These are phyloP conservation scores for Clonostachys rosea DNA, from an alignment of 2,329 filamentous ascomycete species.

Conservation along the genomic window DNA sequence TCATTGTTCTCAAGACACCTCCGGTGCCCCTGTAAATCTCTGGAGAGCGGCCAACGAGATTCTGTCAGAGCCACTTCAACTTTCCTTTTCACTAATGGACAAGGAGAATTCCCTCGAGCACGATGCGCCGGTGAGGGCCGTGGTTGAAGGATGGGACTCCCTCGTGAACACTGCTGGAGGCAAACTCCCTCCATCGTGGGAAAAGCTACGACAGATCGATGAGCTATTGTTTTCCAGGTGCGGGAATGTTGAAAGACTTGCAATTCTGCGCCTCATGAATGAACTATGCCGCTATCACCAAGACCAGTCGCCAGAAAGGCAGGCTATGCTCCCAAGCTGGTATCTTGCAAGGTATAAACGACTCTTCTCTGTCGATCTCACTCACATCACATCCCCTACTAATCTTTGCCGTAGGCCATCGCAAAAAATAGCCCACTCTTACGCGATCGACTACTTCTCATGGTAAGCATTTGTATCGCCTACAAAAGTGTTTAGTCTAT, in stretches of 20 bases:
- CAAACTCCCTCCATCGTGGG: background rate
- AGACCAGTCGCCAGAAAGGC: background rate
- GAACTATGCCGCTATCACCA: background rate
- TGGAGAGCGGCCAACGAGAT: background rate
- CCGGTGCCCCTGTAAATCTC: background rate
- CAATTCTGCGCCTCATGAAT: background rate
- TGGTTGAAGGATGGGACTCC: background rate
- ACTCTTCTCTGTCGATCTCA: no score
- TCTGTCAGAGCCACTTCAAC: background rate
- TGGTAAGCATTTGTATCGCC: background rate
- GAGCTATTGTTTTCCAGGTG: background rate
- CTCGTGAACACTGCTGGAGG: background rate
- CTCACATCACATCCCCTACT: no score
- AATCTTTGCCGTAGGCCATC: background rate
- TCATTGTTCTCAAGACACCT: background rate
- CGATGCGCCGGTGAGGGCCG: background rate
- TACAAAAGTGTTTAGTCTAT: background rate
- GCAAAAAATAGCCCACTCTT: background rate
- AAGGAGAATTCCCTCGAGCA: background rate
- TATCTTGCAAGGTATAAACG: background rate
- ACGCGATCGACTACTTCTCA: background rate
- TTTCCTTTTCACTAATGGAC: background rate
- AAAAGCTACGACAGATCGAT: background rate
- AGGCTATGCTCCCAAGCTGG: background rate
- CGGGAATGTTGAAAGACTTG: background rate